Conservation (phyloP, 2,329 filamentous ascomycete species). For the Penicillium nordicum region DNA sequence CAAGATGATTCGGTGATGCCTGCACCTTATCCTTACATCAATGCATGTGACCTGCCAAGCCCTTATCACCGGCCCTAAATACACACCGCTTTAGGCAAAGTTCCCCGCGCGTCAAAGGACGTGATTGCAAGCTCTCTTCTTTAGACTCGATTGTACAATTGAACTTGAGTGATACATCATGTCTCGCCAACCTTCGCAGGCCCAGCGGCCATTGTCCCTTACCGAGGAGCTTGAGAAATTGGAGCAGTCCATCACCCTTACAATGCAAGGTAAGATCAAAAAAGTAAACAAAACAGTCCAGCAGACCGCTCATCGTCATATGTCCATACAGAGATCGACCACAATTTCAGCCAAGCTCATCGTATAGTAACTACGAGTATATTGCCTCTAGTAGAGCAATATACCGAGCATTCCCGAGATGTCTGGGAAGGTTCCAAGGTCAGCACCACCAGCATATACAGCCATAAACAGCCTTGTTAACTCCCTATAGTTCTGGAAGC, state of each 20-base stretch:
- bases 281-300: constrained; percentile 15
- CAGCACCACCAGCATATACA: constrained; percentile 5
- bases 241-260: constrained; percentile 94
- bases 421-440: constrained; percentile 98
- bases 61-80: constrained; percentile 37
- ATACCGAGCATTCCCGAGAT: constrained; percentile 85
- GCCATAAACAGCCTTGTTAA: constrained; percentile 10
- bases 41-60: constrained; percentile 30
- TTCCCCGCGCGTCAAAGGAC: constrained; percentile 26
- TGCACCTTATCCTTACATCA: constrained; percentile 16
- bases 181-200: constrained; percentile 49
- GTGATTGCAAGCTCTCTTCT: constrained; percentile 2
- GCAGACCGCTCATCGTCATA: constrained; percentile 11
- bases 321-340: constrained; percentile 75
- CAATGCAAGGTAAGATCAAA: constrained; percentile 68
- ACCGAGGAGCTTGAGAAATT: constrained; percentile 95
- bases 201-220: constrained; percentile 65
- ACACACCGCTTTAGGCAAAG: constrained; percentile 30
- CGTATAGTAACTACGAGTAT: constrained; percentile 94
- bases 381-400: constrained; percentile 88
- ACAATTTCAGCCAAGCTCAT: constrained; percentile 96
- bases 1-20: constrained; percentile 18
- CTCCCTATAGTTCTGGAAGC: constrained; percentile 83
- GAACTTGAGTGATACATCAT: constrained; percentile 34
- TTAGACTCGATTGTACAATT: neutral